A percentile compares a stretch with the other conserved stretches of the same genome.
Evolutionary conservation across 2,329 filamentous ascomycete species (phyloP).

Genomic region (Colletotrichum nymphaeae): DNA sequence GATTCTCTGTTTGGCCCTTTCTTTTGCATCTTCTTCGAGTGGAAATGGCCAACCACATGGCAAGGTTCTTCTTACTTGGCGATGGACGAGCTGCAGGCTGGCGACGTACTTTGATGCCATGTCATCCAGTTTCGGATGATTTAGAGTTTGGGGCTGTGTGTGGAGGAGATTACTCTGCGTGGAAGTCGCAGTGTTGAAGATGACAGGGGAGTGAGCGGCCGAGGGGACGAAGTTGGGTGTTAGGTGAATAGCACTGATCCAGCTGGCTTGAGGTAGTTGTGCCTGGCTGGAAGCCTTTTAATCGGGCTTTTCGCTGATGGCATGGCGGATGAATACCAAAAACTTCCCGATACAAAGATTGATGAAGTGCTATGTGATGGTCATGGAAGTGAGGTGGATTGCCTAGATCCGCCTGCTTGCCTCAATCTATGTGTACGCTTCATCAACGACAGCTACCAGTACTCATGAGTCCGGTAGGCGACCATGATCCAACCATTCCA

Average conservation of each 20-base stretch:
- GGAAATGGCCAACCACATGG: neutral
- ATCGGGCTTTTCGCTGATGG: neutral
- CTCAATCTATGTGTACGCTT: no score
- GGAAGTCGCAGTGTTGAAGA: neutral
- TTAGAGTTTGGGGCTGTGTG: constrained; percentile 11
- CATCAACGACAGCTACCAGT: neutral
- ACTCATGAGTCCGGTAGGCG: neutral
- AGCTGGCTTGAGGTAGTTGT: neutral
- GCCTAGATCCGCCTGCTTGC: no score
- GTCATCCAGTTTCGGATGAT: constrained; percentile 1
- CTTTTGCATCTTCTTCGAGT: neutral
- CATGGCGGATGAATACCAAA: neutral
- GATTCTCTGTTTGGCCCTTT: neutral
- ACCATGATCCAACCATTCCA: neutral
- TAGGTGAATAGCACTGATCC: neutral
- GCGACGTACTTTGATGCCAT: constrained; percentile 7
- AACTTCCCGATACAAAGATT: neutral
- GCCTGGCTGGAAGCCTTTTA: neutral
- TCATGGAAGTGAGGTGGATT: neutral
- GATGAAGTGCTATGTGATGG: neutral
- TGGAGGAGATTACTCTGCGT: neutral
- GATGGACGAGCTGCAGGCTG: constrained; percentile 26
- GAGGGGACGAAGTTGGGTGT: neutral
- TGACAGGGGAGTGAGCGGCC: neutral
- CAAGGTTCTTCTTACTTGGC: neutral